Base-by-base conservation (phyloP, 495 filamentous ascomycete genomes). In the Penicillium dipodomyicola region DNA sequence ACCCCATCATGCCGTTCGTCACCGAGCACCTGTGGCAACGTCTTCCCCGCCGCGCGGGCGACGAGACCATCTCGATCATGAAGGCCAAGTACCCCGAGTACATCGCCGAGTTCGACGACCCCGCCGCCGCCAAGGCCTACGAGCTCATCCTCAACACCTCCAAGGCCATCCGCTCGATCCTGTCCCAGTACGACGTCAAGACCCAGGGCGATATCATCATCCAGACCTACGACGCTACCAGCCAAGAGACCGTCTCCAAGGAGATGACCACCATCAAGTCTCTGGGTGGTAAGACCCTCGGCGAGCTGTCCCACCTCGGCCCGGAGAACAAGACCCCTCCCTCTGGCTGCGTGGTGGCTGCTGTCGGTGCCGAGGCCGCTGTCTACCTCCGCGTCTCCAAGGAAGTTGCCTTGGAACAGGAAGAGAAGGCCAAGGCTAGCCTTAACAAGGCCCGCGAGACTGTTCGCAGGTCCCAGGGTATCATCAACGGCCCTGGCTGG, bases 11-110 rank as follows among this genome's bases (percentile, higher is more conserved):
- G 85, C 89, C 89, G 29, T 92, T 86, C 77, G 70, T 92, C 52
- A 88, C 85, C 2, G 87, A 91, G 70, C 81, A 92, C 59, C 69
- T 92, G 33, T 91, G 88, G 88, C 89, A 91, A 68, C 82, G 88
- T 27, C 81, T 93, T 5, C 89, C 89, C 25, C 80, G 83, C 52
- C 74, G 84, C 48, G 77, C 77, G 30, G 77, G 74, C 12, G 87
- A 90, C 65, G 72, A 74, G 53, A 87, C 85, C 5, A 71, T 76
- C 32, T 84, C 85, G 1, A 87, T 92, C 68, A 86, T 87, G 75
- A 72, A 83, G 37, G 87, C 89, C 33, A 64, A 71, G 33, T 91
- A 85, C 69, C 89, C 89, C 33, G 73, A 74, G 30, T 84, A 75
- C 58, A 73, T 76, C 30, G 54, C 74, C 1, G 72, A 77, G 47